These are phyloP conservation scores for Pogostemon cablin DNA, from an alignment of 257 asterid genomes.

Conservation along the genomic window DNA sequence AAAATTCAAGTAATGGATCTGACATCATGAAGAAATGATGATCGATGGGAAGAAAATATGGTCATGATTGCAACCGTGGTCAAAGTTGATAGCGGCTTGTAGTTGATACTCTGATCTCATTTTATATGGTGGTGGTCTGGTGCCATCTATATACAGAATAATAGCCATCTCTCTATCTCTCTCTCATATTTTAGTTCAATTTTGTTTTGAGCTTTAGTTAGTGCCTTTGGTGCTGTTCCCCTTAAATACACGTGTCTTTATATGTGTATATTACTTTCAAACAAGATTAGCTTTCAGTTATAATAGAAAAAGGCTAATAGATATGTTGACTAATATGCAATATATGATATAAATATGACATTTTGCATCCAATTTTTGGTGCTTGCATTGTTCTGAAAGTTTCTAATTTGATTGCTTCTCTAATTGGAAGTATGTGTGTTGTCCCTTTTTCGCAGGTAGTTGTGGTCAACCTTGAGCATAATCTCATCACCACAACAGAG, in stretches of 20 bases:
- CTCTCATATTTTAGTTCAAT: not conserved
- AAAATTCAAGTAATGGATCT: no score
- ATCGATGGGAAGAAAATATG: not conserved
- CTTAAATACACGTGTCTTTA: not conserved
- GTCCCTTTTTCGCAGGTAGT: slow-evolving; percentile 70
- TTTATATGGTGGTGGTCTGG: not conserved
- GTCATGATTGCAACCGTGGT: not conserved
- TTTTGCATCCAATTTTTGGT: slow-evolving; percentile 18
- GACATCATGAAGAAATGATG: not conserved
- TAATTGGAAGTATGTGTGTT: slow-evolving; percentile 22
- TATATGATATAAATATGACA: slow-evolving; percentile 2
- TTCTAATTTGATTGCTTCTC: slow-evolving; percentile 19
- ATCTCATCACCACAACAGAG: slow-evolving; percentile 84
- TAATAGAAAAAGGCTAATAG: not conserved
- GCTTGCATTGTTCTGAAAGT: not conserved
- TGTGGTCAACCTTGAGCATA: slow-evolving; percentile 92
- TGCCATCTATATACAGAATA: not conserved
- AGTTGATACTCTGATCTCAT: not conserved
- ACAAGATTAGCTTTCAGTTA: not conserved
- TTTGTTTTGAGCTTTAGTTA: not conserved
- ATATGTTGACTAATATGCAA: slow-evolving; percentile 19
- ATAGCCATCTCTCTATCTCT: not conserved
- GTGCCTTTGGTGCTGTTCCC: slow-evolving; percentile 11
- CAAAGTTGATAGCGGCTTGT: not conserved
- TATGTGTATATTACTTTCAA: not conserved